Conservation (phyloP, 306 rosid species). For the Prunus padus region DNA sequence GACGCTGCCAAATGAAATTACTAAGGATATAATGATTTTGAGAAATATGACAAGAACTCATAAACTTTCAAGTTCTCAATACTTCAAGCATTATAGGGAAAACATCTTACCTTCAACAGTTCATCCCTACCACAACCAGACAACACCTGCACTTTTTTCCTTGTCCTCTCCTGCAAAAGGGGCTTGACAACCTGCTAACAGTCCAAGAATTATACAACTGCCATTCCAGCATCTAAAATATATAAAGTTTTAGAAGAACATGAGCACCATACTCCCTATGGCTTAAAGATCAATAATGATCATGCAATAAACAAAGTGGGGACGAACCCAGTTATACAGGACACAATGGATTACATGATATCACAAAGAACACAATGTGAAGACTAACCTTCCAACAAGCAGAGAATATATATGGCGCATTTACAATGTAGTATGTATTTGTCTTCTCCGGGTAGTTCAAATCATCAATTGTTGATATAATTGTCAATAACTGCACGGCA, state of each 20-base stretch:
- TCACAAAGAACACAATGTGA: conserved; percentile 23
- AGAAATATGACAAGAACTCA: neutral
- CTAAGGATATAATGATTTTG: neutral
- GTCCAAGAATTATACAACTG: conserved; percentile 12
- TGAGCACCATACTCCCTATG: neutral
- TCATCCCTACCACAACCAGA: conserved; percentile 87
- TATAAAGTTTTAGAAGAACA: neutral
- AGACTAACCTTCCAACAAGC: conserved; percentile 90
- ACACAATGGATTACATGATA: conserved; percentile 4
- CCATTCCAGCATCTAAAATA: neutral
- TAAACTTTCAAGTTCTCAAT: neutral
- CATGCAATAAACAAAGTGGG: too few relatives aligned
- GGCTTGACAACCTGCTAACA: conserved; percentile 86
- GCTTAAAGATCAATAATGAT: neutral
- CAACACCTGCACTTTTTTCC: conserved; percentile 80
- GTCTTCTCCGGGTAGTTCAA: conserved; percentile 96
- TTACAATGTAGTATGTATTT: conserved; percentile 82
- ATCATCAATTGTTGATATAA: conserved; percentile 86
- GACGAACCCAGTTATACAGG: neutral
- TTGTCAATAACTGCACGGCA: conserved; percentile 66
- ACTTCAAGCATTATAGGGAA: neutral
- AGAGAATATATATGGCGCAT: conserved; percentile 83
- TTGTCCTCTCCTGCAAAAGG: conserved; percentile 93
- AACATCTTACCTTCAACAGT: conserved; percentile 61
- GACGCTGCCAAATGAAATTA: neutral